Percentiles rank a stretch among this genome's conserved stretches.
Evolutionary conservation across 1,284 basidiomycete genomes (phyloP).

Genomic region (Irpex sp.): DNA sequence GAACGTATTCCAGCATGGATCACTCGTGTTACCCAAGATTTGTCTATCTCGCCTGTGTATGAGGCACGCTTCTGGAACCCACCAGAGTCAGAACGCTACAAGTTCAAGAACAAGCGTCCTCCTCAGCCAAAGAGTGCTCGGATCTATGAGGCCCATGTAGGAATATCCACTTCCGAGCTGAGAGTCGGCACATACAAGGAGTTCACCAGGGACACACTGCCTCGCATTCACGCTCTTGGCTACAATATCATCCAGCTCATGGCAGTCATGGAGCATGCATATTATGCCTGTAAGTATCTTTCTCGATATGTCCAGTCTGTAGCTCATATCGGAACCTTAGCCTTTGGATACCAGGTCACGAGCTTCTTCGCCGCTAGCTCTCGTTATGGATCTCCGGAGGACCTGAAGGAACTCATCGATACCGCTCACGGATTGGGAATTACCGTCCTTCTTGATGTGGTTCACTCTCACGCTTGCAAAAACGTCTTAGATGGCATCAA

Average conservation of each 20-base stretch:
- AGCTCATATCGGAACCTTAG: conserved; percentile 34
- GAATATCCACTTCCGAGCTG: conserved; percentile 88
- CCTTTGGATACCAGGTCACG: conserved; percentile 97
- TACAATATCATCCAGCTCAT: conserved; percentile 98
- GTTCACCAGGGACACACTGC: conserved; percentile 84
- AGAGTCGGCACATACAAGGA: conserved; percentile 95
- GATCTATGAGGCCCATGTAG: conserved; percentile 98
- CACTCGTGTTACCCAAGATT: conserved; percentile 91
- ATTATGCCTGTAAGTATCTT: conserved; percentile 83
- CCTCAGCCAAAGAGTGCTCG: conserved; percentile 68
- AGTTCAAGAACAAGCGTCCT: conserved; percentile 79
- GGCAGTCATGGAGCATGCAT: conserved; percentile 98
- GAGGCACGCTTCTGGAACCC: conserved; percentile 99
- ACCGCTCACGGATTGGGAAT: conserved; percentile 92
- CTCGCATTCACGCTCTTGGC: conserved; percentile 86
- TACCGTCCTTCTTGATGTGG: conserved; percentile 92
- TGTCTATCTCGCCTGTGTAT: conserved; percentile 86
- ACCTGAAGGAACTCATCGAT: conserved; percentile 93
- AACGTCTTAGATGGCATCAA: conserved; percentile 96
- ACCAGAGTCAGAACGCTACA: conserved; percentile 64
- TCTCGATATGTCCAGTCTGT: conserved; percentile 4
- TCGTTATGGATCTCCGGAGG: conserved; percentile 91
- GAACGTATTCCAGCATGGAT: conserved; percentile 96
- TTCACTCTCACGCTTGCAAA: conserved; percentile 98
- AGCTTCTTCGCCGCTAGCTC: conserved; percentile 98